phyloP scores from a whole-genome alignment of 225 moss, liverwort and hornwort genomes.

The Pleurozium schreberi region DNA sequence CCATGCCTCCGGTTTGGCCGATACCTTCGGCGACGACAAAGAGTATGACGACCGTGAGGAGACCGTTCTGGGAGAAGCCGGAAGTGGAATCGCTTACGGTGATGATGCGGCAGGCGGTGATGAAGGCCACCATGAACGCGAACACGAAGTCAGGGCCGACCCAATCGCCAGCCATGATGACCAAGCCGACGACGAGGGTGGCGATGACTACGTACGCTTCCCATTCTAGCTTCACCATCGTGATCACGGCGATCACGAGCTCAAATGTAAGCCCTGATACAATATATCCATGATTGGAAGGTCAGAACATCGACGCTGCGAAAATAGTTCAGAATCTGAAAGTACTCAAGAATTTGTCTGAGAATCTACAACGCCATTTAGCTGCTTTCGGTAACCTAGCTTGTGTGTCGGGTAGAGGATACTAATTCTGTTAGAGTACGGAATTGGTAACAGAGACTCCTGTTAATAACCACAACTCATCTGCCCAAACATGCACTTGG shows the following conservation, averaged over 20 bases:
- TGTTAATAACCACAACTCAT: not conserved
- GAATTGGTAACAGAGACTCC: not conserved
- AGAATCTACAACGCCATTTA: not conserved
- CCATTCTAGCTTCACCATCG: slow-evolving; percentile 10
- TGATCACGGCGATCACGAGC: no score
- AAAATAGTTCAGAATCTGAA: no score
- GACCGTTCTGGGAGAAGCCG: not conserved
- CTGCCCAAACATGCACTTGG: not conserved
- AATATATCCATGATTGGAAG: not conserved
- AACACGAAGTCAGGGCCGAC: slow-evolving; percentile 13
- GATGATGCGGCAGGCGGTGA: slow-evolving; percentile 6
- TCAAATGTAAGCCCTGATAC: not conserved
- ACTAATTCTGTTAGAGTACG: not conserved
- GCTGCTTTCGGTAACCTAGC: not conserved
- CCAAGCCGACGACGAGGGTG: not conserved
- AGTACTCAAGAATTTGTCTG: not conserved
- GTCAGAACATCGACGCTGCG: not conserved
- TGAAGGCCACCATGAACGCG: slow-evolving; percentile 2
- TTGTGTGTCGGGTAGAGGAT: not conserved
- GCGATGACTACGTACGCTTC: slow-evolving; percentile 1
- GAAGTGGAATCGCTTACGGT: not conserved
- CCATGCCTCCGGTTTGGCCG: slow-evolving; percentile 20
- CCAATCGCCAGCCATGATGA: slow-evolving; percentile 21
- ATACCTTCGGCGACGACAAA: slow-evolving; percentile 19
- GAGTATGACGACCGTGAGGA: slow-evolving; percentile 15